Evolutionary conservation across 2,329 filamentous ascomycete genomes (phyloP).

Genomic region (Myriosclerotinia curreyana): DNA sequence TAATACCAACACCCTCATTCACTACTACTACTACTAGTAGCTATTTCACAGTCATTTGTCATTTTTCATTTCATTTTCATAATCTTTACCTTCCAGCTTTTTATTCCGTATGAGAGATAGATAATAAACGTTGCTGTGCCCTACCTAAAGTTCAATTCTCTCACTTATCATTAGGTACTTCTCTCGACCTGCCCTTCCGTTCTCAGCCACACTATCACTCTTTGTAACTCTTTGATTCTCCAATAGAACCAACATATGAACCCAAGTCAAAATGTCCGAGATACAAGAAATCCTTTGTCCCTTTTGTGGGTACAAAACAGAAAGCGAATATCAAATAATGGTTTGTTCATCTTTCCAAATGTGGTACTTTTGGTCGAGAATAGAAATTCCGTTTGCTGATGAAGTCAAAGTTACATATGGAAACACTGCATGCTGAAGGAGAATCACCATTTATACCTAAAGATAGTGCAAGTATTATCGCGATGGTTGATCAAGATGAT

Average conservation of each 20-base stretch:
- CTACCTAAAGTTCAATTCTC: neutral
- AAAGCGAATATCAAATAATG: slow-evolving; percentile 42
- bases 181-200: slow-evolving; percentile 6
- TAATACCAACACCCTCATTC: too few relatives aligned
- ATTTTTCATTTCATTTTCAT: too few relatives aligned
- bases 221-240: slow-evolving; percentile 12
- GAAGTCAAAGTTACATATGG: slow-evolving; percentile 36
- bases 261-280: slow-evolving; percentile 7
- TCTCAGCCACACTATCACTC: slow-evolving; percentile 3
- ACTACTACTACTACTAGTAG: too few relatives aligned
- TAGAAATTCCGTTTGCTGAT: slow-evolving; percentile 20
- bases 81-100: too few relatives aligned
- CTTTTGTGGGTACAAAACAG: slow-evolving; percentile 42
- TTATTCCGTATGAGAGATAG: too few relatives aligned
- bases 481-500: slow-evolving; percentile 36
- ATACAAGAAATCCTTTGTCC: slow-evolving; percentile 38
- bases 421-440: slow-evolving; percentile 37
- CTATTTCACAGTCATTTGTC: too few relatives aligned
- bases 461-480: slow-evolving; percentile 33
- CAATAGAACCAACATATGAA: neutral
- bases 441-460: slow-evolving; percentile 37
- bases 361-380: slow-evolving; percentile 21
- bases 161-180: neutral
- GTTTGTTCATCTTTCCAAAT: slow-evolving; percentile 34
- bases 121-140: too few relatives aligned